phyloP scores from a whole-genome alignment of 129 eudicot species.

The Pulicaria dysenterica region DNA sequence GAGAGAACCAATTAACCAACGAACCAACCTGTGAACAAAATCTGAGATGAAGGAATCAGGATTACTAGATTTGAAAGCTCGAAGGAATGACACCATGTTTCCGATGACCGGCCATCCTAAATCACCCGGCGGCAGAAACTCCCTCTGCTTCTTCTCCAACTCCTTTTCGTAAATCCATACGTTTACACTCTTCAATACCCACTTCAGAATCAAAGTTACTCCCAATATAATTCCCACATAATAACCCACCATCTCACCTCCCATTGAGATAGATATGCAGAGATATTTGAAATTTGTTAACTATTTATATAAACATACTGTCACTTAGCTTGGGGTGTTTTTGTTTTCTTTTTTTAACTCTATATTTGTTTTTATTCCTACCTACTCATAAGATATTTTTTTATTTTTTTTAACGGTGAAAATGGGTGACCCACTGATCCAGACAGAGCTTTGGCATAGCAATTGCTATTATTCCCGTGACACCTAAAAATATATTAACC shows the following conservation, averaged over 20 bases:
- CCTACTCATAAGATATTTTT: too few species aligned
- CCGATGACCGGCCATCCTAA: slow-evolving; percentile 79
- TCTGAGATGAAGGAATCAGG: slow-evolving; percentile 67
- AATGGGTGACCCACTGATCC: too few species aligned
- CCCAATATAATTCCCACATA: slow-evolving; percentile 35
- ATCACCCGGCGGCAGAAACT: slow-evolving; percentile 72
- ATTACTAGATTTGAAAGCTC: slow-evolving; percentile 69
- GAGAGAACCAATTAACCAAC: too few species aligned
- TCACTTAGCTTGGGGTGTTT: too few species aligned
- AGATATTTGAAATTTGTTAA: too few species aligned
- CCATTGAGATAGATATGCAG: slow-evolving; percentile 18
- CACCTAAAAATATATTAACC: too few species aligned
- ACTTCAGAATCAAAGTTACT: slow-evolving; percentile 30
- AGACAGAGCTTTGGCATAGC: too few species aligned
- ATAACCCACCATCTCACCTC: slow-evolving; percentile 12
- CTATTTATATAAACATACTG: too few species aligned
- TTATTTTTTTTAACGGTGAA: too few species aligned
- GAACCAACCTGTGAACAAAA: slow-evolving; percentile 46
- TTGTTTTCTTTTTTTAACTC: too few species aligned
- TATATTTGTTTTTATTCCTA: too few species aligned
- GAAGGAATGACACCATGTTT: slow-evolving; percentile 78
- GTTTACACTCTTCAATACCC: slow-evolving; percentile 48
- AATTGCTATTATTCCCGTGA: too few species aligned
- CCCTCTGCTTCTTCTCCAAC: slow-evolving; percentile 46
- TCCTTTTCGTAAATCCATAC: slow-evolving; percentile 51